Evolutionary conservation across 768 basidiomycete genomes (phyloP).

Genomic region (Tylopilus felleus): DNA sequence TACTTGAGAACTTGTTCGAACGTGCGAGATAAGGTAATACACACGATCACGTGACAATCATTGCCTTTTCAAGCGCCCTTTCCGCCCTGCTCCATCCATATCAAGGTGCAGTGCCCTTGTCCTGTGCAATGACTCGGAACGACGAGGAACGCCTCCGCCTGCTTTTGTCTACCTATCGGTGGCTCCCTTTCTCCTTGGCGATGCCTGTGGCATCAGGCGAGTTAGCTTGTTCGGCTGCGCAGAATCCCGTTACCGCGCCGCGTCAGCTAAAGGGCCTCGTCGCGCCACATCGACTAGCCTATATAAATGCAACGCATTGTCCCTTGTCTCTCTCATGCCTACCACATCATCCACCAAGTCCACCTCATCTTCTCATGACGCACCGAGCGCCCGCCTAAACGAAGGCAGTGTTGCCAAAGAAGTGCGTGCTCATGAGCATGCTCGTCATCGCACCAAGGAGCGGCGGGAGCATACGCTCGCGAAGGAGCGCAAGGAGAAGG

Average conservation of each 20-base stretch:
- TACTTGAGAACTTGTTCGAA: slow-evolving; percentile 3
- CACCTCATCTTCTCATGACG: slow-evolving; percentile 19
- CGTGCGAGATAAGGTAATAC: slow-evolving; percentile 25
- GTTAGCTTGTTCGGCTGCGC: slow-evolving; percentile 17
- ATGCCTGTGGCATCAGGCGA: slow-evolving; percentile 1
- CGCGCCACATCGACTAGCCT: slow-evolving; percentile 24
- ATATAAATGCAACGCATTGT: slow-evolving; percentile 28
- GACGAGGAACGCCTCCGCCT: slow-evolving; percentile 6
- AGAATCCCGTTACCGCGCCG: slow-evolving; percentile 21
- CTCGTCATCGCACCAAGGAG: slow-evolving; percentile 32
- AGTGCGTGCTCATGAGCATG: slow-evolving; percentile 32
- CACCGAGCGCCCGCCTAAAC: slow-evolving; percentile 12
- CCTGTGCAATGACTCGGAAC: slow-evolving; percentile 18
- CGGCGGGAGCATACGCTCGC: slow-evolving; percentile 30
- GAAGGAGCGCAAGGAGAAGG: slow-evolving; percentile 33
- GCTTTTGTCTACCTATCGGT: slow-evolving; percentile 3
- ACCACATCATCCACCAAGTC: slow-evolving; percentile 25
- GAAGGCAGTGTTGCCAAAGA: slow-evolving; percentile 24
- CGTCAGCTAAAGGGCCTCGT: slow-evolving; percentile 4
- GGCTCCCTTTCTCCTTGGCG: not conserved
- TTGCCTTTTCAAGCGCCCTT: slow-evolving; percentile 14
- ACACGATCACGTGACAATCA: slow-evolving; percentile 22
- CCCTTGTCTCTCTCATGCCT: slow-evolving; percentile 27
- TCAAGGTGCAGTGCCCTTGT: slow-evolving; percentile 24
- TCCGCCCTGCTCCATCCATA: slow-evolving; percentile 5